Percentiles rank a stretch among this genome's conserved stretches.
These are phyloP conservation scores for Xylaria sp. DNA, from an alignment of 2,329 filamentous ascomycete species.

Conservation along the genomic window DNA sequence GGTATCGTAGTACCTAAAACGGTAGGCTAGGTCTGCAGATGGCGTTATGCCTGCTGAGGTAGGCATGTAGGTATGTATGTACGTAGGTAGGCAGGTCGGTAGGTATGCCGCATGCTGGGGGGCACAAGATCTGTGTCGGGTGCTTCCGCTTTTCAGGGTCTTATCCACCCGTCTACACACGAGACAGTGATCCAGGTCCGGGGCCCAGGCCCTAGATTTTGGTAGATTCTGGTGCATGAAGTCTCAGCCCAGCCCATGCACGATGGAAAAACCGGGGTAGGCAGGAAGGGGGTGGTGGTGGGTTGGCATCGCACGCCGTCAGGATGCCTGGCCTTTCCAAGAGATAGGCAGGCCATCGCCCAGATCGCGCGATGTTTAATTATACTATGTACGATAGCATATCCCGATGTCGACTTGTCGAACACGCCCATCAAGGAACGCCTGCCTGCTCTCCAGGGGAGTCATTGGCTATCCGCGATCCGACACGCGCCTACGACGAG, in stretches of 20 bases:
- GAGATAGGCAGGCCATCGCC: conserved; percentile 8
- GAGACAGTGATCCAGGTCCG: conserved; percentile 20
- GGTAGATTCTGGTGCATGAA: conserved; percentile 18
- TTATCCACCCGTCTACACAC: conserved; percentile 14
- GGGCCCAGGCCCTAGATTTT: conserved; percentile 12
- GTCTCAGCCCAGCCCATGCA: conserved; percentile 28
- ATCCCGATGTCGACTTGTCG: neutral
- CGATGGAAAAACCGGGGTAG: conserved; percentile 24
- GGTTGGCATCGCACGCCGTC: conserved; percentile 22
- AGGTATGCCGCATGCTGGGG: conserved; percentile 16
- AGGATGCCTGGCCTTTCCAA: conserved; percentile 24
- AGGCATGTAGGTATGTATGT: no score
- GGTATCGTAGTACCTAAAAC: conserved; percentile 24
- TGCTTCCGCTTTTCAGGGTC: conserved; percentile 21
- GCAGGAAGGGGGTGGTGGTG: conserved; percentile 21
- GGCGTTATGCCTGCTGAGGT: conserved; percentile 27
- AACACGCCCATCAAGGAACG: neutral
- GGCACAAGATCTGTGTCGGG: conserved; percentile 24
- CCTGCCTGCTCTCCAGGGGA: neutral
- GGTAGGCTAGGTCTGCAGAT: conserved; percentile 22
- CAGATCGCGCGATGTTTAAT: conserved; percentile 17
- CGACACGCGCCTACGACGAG: neutral
- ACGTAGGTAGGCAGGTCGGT: no score
- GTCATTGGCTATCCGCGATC: neutral
- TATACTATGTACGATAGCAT: conserved; percentile 3